Evolutionary conservation across 2,329 filamentous ascomycete species (phyloP).

Genomic region (Epichloe festucae): DNA sequence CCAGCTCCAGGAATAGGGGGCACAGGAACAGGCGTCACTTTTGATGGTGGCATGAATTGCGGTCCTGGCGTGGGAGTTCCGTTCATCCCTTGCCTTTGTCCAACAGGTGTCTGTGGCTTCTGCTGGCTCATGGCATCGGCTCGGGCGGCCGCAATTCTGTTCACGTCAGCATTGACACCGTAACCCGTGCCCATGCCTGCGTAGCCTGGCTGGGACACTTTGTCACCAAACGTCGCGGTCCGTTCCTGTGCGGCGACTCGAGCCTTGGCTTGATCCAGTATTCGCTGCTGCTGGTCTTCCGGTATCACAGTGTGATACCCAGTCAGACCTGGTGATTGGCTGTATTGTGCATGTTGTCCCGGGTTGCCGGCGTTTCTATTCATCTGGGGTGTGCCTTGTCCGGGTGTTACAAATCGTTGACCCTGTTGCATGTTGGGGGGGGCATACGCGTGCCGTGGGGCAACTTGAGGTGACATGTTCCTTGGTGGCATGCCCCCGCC

Average conservation of each 20-base stretch:
- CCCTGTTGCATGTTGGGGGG: constrained; percentile 21
- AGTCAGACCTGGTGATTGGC: constrained; percentile 25
- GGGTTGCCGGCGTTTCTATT: constrained; percentile 21
- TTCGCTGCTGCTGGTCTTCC: constrained; percentile 35
- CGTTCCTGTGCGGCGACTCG: constrained; percentile 32
- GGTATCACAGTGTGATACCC: constrained; percentile 37
- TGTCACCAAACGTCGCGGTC: constrained; percentile 27
- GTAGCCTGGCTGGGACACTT: constrained; percentile 34
- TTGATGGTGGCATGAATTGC: constrained; percentile 22
- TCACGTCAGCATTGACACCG: constrained; percentile 17
- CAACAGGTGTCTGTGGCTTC: constrained; percentile 24
- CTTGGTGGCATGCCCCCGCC: constrained; percentile 28
- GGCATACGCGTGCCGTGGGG: constrained; percentile 25
- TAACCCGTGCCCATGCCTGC: constrained; percentile 26
- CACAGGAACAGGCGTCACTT: constrained; percentile 31
- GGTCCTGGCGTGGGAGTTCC: constrained; percentile 23
- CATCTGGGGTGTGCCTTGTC: constrained; percentile 18
- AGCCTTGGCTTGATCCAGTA: constrained; percentile 38
- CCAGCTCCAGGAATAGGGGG: constrained; percentile 30
- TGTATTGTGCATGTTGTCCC: constrained; percentile 16
- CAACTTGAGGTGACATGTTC: constrained; percentile 32
- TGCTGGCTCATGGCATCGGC: constrained; percentile 23
- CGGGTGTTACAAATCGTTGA: constrained; percentile 20
- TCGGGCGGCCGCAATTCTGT: constrained; percentile 20
- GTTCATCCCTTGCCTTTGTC: constrained; percentile 18